Percentiles rank a stretch among this genome's conserved stretches.
phyloP scores from a whole-genome alignment of 1,284 basidiomycete species.

The Microbotryum violaceum region DNA sequence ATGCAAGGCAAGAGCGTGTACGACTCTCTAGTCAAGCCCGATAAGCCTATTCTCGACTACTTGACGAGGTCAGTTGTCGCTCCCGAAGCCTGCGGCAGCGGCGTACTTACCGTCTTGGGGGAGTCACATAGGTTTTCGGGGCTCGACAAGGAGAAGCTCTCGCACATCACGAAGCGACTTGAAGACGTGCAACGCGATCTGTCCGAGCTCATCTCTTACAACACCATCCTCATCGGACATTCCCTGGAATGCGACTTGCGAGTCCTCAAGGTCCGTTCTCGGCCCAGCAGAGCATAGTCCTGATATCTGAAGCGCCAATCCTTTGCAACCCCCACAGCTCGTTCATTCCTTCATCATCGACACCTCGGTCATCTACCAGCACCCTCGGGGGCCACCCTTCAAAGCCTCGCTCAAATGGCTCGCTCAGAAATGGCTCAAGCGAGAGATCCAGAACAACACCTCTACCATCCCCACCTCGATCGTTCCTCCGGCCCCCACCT shows the following conservation, averaged over 20 bases:
- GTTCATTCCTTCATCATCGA: constrained; percentile 70
- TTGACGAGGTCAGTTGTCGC: constrained; percentile 59
- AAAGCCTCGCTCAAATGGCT: constrained; percentile 90
- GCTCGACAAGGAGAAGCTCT: constrained; percentile 66
- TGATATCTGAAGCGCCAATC: background rate
- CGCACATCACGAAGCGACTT: constrained; percentile 62
- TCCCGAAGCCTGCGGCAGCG: background rate
- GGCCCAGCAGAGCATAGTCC: background rate
- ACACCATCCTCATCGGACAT: constrained; percentile 83
- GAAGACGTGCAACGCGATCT: constrained; percentile 64
- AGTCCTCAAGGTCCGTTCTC: constrained; percentile 64
- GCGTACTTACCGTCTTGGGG: no score
- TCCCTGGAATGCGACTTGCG: constrained; percentile 84
- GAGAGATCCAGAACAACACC: constrained; percentile 60
- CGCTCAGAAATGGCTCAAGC: constrained; percentile 76
- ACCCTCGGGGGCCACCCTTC: constrained; percentile 77
- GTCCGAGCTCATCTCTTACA: constrained; percentile 45
- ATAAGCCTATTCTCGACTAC: constrained; percentile 73
- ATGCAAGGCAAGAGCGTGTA: constrained; percentile 62
- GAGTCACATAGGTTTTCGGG: constrained; percentile 64
- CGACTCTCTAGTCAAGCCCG: constrained; percentile 77
- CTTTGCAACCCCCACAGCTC: constrained; percentile 8
- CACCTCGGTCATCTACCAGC: constrained; percentile 77
- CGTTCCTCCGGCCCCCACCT: background rate
- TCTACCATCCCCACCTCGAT: constrained; percentile 21